phyloP scores from a whole-genome alignment of 2,329 filamentous ascomycete species.

The Fusarium pilosicola region DNA sequence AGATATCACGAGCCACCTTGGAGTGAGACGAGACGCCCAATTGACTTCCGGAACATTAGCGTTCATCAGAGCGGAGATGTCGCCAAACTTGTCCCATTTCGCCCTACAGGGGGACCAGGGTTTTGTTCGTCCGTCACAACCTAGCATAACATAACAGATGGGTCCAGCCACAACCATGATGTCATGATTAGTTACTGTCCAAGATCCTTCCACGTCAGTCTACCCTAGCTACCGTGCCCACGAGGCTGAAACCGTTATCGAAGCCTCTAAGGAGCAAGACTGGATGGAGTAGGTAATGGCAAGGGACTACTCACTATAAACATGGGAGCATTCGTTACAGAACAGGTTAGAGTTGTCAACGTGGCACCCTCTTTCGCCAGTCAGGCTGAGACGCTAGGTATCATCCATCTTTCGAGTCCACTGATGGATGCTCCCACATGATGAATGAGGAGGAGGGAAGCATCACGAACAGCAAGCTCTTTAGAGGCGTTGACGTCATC shows the following conservation, averaged over 20 bases:
- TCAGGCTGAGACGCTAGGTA: constrained; percentile 28
- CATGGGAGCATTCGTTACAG: constrained; percentile 3
- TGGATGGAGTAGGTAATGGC: constrained; percentile 1
- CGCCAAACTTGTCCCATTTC: constrained; percentile 18
- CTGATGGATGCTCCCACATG: constrained; percentile 26
- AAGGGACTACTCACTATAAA: constrained; percentile 3
- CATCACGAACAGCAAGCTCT: constrained; percentile 26
- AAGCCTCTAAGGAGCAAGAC: constrained; percentile 8
- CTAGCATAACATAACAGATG: not conserved
- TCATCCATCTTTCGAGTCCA: constrained; percentile 26
- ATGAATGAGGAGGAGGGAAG: not conserved
- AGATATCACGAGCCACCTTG: not conserved
- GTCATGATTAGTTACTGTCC: constrained; percentile 30
- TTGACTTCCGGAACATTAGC: constrained; percentile 23
- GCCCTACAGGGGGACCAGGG: constrained; percentile 15
- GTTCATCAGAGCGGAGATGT: constrained; percentile 24
- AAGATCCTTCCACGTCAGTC: constrained; percentile 39
- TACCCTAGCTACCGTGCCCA: constrained; percentile 26
- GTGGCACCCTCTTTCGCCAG: constrained; percentile 37
- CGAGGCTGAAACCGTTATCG: constrained; percentile 41
- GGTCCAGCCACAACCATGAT: constrained; percentile 35
- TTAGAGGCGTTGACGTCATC: constrained; percentile 42
- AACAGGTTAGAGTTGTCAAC: constrained; percentile 35
- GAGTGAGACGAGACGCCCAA: constrained; percentile 21
- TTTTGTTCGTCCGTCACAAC: constrained; percentile 25